Evolutionary conservation across 805 yeast species (phyloP), one percentile per base, ranked within the genome.

Genomic region (Lachancea quebecensis): DNA sequence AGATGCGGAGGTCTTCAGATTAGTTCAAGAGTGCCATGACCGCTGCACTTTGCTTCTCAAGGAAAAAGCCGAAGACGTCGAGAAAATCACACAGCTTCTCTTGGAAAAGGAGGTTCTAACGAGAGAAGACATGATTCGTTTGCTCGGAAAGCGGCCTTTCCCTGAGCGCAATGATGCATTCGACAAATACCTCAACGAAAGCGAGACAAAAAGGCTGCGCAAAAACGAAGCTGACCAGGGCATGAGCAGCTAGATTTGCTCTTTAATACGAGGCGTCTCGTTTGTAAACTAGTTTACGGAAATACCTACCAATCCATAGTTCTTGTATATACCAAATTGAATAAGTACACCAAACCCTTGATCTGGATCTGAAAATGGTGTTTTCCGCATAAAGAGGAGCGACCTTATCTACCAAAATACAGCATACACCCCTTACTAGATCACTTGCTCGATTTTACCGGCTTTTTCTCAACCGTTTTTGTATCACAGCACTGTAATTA

Each of bases 81-180:
- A 81, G 51, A 71, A 78, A 50, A 90, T 95, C 35, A 99, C 99
- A 0, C 83, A 90, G 62, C 88, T 87, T 56, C 72, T 93, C 50
- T 75, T 91, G 58, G 67, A 74, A 45, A 89, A 91, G 64, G 99
- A 93, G 65, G 95, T 88, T 12, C 74, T 93, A 25, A 87, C 96
- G 3, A 79, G 99, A 64, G 95, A 87, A 56, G 99, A 93, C 60
- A 88, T 93, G 95, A 81, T 90, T 47, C 74, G 85, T 43, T 63
- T 93, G 43, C 68, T 93, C 39, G 99, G 99, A 10, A 84, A 84
- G 62, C 77, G 99, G 50, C 96, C 96, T 10, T 93, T 84, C 74
- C 83, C 86, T 17, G 96, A 89, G 62, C 81, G 78, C 51, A 89
- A 87, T 58, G 96, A 87, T 55, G 96, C 95, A 4, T 88, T 89